Base-by-base conservation (phyloP, 805 yeast genomes). In the Tetrapisispora phaffii region DNA sequence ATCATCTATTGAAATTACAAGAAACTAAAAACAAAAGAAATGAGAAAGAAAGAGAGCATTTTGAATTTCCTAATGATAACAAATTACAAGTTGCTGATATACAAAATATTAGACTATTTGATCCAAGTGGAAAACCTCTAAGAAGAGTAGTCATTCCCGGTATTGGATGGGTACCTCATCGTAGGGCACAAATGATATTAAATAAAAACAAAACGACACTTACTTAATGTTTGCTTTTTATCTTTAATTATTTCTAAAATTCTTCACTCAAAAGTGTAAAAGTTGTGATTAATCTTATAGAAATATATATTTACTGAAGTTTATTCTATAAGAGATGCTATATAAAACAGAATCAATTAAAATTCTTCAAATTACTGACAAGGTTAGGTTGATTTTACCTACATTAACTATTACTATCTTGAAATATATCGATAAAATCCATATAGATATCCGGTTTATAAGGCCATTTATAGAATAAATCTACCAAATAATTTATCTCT, bases 391-490 rank as follows among this genome's bases (percentile, higher is more conserved):
- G 5, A 28, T 28, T 6, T 12, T 9, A 26, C 3, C 4, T 28
- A 10, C 6, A 16, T 19, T 26, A 38, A 8, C 22, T 9, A n/a
- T 38, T 38, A 23, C 23, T 23, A 3, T 43, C 45, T 20, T 43
- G 41, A 15, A 29, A 37, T 12, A 53, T 69, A 33, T 69, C 74
- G 42, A 67, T 65, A 50, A 71, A 69, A 46, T 69, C 72, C 59
- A 65, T 59, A 52, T 67, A 58, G 46, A 65, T 59, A 45, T 66
- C 73, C 0, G 95, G 97, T 61, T 81, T 87, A 69, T 88, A 90
- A 0, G 97, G 93, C 97, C 97, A 90, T 13, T 65, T 56, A 35
- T 69, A 71, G 57, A 82, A 86, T 2, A 65, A 69, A 3, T 73
- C 62, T 9, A 79, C 69, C 6, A 89, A 57, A 6, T 60, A 51